Percentiles rank a stretch among this genome's conserved stretches.
Evolutionary conservation across 345 rosid genomes (phyloP).

Genomic region (Aquilaria malaccensis): DNA sequence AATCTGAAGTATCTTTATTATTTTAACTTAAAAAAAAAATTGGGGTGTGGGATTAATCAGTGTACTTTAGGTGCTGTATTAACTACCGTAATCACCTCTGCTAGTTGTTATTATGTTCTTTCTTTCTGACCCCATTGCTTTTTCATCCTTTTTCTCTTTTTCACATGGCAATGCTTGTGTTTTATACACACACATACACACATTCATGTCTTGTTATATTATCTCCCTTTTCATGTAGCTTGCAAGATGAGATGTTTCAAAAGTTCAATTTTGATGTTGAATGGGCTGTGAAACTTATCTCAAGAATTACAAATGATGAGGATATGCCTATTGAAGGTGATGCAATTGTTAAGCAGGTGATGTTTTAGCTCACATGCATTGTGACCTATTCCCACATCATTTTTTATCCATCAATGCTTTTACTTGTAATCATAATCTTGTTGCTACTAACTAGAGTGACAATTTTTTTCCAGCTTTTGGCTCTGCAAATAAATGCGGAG

Average conservation of each 20-base stretch:
- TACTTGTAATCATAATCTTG: neutral
- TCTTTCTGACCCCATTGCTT: too few species aligned
- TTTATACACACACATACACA: neutral
- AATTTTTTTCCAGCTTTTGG: conserved; percentile 57
- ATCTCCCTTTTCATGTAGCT: conserved; percentile 35
- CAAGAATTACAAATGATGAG: conserved; percentile 76
- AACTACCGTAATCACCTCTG: too few species aligned
- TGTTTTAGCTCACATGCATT: conserved; percentile 9
- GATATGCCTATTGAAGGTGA: conserved; percentile 87
- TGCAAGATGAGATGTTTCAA: conserved; percentile 98
- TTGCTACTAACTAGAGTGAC: conserved; percentile 18
- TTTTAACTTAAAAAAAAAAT: too few species aligned
- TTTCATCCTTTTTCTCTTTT: too few species aligned
- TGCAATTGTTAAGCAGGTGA: conserved; percentile 81
- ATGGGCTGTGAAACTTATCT: conserved; percentile 89
- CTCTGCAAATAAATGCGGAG: conserved; percentile 85
- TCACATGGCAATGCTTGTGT: too few species aligned
- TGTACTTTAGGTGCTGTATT: too few species aligned
- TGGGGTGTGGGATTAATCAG: too few species aligned
- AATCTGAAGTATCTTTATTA: too few species aligned
- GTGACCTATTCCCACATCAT: conserved; percentile 10
- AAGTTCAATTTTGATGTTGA: conserved; percentile 90
- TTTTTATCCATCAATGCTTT: neutral
- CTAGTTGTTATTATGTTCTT: too few species aligned
- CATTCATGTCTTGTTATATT: neutral